A percentile compares a stretch with the other conserved stretches of the same genome.
phyloP scores from a whole-genome alignment of 1,284 basidiomycete genomes.

The Sporisorium scitamineum region DNA sequence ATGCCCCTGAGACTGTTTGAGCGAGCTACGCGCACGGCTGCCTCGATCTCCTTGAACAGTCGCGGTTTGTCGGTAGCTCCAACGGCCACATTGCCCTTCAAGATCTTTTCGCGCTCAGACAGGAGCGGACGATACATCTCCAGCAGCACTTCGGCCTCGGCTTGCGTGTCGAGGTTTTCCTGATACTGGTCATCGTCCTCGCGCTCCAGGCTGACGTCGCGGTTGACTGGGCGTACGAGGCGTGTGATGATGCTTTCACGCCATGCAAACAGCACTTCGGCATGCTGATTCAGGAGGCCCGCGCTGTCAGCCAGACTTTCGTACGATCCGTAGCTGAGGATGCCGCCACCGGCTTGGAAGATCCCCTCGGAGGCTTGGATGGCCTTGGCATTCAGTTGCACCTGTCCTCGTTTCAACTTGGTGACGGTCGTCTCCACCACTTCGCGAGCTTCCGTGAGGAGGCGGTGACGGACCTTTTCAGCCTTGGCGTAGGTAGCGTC shows the following conservation, averaged over 20 bases:
- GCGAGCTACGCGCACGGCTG: slow-evolving; percentile 27
- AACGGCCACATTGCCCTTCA: slow-evolving; percentile 55
- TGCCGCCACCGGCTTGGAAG: slow-evolving; percentile 36
- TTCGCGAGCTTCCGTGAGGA: slow-evolving; percentile 53
- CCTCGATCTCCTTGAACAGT: slow-evolving; percentile 57
- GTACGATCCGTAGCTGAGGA: slow-evolving; percentile 21
- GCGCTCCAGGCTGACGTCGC: slow-evolving; percentile 59
- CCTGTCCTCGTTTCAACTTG: slow-evolving; percentile 19
- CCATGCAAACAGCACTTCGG: slow-evolving; percentile 55
- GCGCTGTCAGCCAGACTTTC: slow-evolving; percentile 8
- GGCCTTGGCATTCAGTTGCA: background rate
- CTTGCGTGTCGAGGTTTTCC: slow-evolving; percentile 65
- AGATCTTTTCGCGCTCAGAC: slow-evolving; percentile 60
- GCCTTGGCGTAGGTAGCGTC: slow-evolving; percentile 58
- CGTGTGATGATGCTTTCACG: slow-evolving; percentile 49
- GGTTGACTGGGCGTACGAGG: slow-evolving; percentile 57
- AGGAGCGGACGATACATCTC: slow-evolving; percentile 66
- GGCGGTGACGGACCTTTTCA: slow-evolving; percentile 55
- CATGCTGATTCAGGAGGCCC: slow-evolving; percentile 49
- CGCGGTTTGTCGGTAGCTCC: slow-evolving; percentile 56
- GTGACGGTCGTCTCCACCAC: slow-evolving; percentile 39
- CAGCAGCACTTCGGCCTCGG: slow-evolving; percentile 62
- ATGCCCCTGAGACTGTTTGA: slow-evolving; percentile 29
- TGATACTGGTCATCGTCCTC: slow-evolving; percentile 66
- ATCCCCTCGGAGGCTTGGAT: slow-evolving; percentile 18